Evolutionary conservation across 2,329 filamentous ascomycete genomes (phyloP), one percentile per base, ranked within the genome.

Genomic region (Phialophora chinensis): DNA sequence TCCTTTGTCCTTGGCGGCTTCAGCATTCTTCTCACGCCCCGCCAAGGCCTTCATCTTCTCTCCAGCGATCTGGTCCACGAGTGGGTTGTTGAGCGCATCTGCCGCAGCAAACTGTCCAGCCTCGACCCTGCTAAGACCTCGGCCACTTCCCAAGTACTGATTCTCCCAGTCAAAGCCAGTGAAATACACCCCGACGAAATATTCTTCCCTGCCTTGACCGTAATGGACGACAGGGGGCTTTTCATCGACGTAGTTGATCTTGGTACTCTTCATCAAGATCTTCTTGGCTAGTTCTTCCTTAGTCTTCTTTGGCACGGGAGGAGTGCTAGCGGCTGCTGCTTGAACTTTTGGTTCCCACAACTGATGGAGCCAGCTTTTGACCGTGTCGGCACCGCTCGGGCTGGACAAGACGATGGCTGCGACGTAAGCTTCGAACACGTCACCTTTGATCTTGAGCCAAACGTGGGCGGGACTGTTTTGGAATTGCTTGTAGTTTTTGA

Each of bases 361-460:
- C 7, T 84, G 79, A 59, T 87, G 89, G 54, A 97, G 79, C 92
- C 93, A 98, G 14, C 83, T 76, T 60, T 89, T 84, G 1, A 86
- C 88, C 1, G 82, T 83, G 7, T 77, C 69, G 55, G 90, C 85
- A 0, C 93, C 76, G 2, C 80, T 77, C 0, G 87, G 83, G 72
- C 92, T 86, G 0, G 89, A 88, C 1, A 92, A 80, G 38, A 96
- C 85, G 5, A 93, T 79, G 2, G 90, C 93, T 8, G 91, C 93
- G 17, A 96, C 87, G 72, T 96, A 97, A 0, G 94, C 91, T 77
- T 98, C 94, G 73, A 97, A 96, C 20, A 97, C 85, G 75, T 98
- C 94, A 8, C 90, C 93, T 63, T 91, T 83, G 10, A 92, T 87
- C 77, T 97, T 97, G 31, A 68, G 50, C 68, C 65, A 68, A 84